Percentiles rank a stretch among this genome's conserved stretches.
Evolutionary conservation across 257 asterid species (phyloP).

Genomic region (Primulina tabacum): DNA sequence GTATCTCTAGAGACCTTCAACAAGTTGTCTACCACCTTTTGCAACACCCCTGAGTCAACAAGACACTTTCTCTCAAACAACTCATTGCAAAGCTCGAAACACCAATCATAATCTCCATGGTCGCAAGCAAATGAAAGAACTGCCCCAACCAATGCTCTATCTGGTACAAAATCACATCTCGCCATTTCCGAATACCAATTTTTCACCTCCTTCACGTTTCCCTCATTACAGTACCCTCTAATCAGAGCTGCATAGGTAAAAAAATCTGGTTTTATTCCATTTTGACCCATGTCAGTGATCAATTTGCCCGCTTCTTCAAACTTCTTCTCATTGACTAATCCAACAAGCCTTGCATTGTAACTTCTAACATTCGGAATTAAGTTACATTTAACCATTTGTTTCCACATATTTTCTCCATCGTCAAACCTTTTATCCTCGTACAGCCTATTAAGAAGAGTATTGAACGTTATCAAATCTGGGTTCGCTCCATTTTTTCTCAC

Average conservation of each 20-base stretch:
- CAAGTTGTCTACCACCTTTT: constrained; percentile 43
- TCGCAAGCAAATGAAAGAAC: constrained; percentile 34
- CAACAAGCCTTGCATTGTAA: constrained; percentile 37
- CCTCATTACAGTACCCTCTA: constrained; percentile 34
- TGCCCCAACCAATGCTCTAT: constrained; percentile 25
- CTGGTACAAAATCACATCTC: constrained; percentile 25
- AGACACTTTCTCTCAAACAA: constrained; percentile 32
- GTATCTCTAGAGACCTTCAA: constrained; percentile 28
- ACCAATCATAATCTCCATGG: constrained; percentile 42
- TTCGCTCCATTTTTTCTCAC: constrained; percentile 27
- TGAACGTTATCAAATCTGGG: constrained; percentile 38
- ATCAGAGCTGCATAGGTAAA: constrained; percentile 36
- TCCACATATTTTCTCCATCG: constrained; percentile 45
- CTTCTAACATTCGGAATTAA: constrained; percentile 35
- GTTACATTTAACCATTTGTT: constrained; percentile 25
- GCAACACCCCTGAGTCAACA: constrained; percentile 35
- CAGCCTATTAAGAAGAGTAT: constrained; percentile 33
- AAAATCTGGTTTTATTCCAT: constrained; percentile 33
- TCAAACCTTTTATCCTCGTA: constrained; percentile 33
- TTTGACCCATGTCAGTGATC: constrained; percentile 30
- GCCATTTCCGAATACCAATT: constrained; percentile 36
- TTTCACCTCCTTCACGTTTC: constrained; percentile 37
- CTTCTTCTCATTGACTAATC: constrained; percentile 31
- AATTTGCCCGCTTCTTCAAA: constrained; percentile 32
- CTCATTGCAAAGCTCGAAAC: constrained; percentile 39